phyloP scores from a whole-genome alignment of 2,329 filamentous ascomycete genomes.

The Colletotrichum horii region DNA sequence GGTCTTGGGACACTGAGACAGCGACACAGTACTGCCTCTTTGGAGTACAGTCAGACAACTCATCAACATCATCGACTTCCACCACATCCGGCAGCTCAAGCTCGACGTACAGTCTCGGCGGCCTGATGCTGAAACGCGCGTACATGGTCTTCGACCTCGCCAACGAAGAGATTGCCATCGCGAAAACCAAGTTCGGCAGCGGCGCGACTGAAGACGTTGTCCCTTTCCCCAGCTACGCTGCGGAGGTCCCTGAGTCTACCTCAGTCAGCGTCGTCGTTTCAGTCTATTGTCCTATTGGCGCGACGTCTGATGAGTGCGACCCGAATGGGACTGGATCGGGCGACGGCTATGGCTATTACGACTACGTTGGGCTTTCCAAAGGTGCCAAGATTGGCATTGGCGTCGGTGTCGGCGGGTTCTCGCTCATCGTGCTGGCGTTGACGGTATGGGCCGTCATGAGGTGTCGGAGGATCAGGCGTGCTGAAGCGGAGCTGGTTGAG shows the following conservation, averaged over 20 bases:
- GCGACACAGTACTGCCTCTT: conserved; percentile 28
- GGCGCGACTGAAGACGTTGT: conserved; percentile 26
- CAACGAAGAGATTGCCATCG: conserved; percentile 36
- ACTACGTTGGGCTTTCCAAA: background rate
- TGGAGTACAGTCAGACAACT: conserved; percentile 31
- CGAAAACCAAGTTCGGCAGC: conserved; percentile 29
- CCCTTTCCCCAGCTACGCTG: conserved; percentile 29
- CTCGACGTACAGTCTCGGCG: conserved; percentile 25
- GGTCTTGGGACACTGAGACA: background rate
- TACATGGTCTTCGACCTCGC: conserved; percentile 38
- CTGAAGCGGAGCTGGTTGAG: background rate
- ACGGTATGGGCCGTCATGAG: conserved; percentile 2
- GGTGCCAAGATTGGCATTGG: background rate
- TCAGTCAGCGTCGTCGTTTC: background rate
- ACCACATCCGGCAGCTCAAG: background rate
- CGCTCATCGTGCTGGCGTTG: background rate
- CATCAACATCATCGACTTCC: background rate
- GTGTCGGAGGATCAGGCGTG: conserved; percentile 1
- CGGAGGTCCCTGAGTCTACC: conserved; percentile 30
- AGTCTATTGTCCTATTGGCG: background rate
- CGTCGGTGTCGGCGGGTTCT: background rate
- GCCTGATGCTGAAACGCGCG: conserved; percentile 30
- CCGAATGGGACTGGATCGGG: background rate
- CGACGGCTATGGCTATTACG: background rate
- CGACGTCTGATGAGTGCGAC: background rate